phyloP scores from a whole-genome alignment of 192 early-diverging fungal genomes.

The Coemansia sp. region DNA sequence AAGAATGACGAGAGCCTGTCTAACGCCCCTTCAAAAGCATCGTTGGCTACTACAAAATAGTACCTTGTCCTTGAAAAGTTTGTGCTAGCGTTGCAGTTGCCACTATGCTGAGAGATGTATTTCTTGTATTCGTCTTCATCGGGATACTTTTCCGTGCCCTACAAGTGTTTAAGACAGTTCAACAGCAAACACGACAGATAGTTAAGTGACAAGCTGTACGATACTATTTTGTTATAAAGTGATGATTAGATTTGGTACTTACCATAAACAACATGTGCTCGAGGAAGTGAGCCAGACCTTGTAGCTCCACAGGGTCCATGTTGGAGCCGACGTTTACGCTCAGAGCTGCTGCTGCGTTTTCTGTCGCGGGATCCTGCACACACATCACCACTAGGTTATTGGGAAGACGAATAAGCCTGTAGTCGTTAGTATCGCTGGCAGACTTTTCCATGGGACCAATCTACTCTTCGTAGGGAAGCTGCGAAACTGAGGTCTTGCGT shows the following conservation, averaged over 20 bases:
- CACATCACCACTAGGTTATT: too few species aligned
- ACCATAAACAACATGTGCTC: constrained; percentile 58
- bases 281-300: constrained; percentile 54
- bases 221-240: not conserved
- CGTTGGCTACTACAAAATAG: too few species aligned
- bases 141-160: constrained; percentile 70
- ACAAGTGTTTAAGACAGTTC: not conserved
- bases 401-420: too few species aligned
- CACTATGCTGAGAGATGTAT: constrained; percentile 26
- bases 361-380: constrained; percentile 25
- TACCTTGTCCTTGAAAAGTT: constrained; percentile 8
- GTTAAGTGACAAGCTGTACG: not conserved
- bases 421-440: too few species aligned
- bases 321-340: constrained; percentile 65
- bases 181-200: not conserved
- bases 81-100: not conserved
- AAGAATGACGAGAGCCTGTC: too few species aligned
- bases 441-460: not conserved
- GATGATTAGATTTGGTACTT: not conserved
- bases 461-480: constrained; percentile 12
- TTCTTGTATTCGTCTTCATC: constrained; percentile 63
- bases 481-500: not conserved
- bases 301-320: constrained; percentile 61
- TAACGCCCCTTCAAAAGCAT: too few species aligned
- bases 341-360: constrained; percentile 58